phyloP scores from a whole-genome alignment of 179 eudicot genomes.

The Spinacia oleracea region DNA sequence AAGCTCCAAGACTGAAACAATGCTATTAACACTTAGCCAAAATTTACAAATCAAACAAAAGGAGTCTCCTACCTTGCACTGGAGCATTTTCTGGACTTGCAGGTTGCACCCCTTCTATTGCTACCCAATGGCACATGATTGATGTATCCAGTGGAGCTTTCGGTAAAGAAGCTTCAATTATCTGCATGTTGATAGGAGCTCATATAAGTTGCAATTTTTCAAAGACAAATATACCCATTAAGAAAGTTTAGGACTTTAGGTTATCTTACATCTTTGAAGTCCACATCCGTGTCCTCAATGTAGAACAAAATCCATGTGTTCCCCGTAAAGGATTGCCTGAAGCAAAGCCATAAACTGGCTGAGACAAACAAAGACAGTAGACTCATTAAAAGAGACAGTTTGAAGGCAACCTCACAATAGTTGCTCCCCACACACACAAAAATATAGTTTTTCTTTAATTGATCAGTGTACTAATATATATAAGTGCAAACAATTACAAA shows the following conservation, averaged over 20 bases:
- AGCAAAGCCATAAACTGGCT: conserved; percentile 94
- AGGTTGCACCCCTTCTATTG: conserved; percentile 97
- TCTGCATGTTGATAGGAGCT: conserved; percentile 38
- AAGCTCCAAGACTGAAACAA: neutral
- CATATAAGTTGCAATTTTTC: neutral
- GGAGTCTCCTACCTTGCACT: conserved; percentile 55
- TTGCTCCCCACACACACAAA: neutral
- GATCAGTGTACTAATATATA: neutral
- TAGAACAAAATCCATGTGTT: conserved; percentile 85
- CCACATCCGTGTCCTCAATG: conserved; percentile 82
- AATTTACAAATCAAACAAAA: neutral
- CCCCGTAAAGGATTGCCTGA: conserved; percentile 70
- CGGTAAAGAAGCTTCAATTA: conserved; percentile 92
- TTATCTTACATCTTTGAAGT: conserved; percentile 76
- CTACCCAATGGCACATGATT: conserved; percentile 81
- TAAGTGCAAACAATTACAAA: neutral
- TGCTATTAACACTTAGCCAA: too few species aligned
- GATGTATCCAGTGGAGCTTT: conserved; percentile 88
- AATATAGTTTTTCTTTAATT: neutral
- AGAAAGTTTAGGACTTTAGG: neutral
- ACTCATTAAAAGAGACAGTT: neutral
- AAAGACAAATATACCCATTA: neutral
- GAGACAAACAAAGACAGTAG: conserved; percentile 22
- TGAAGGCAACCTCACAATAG: neutral
- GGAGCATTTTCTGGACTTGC: conserved; percentile 90